These are phyloP conservation scores for Teunomyces tritomae DNA, from an alignment of 805 yeast genomes.

Conservation along the genomic window DNA sequence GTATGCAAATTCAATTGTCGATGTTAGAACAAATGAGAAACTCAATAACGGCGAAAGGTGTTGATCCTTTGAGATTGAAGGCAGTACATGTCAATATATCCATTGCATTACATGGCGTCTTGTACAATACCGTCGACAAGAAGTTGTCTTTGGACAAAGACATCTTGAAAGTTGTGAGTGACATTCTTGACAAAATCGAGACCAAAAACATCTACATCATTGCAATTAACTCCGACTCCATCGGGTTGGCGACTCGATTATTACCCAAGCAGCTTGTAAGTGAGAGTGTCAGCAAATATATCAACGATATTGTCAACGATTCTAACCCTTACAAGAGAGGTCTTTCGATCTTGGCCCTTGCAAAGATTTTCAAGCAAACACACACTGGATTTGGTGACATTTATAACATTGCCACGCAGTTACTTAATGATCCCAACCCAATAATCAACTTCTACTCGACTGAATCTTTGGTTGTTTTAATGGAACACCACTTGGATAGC, in stretches of 20 bases:
- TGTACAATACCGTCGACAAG: slow-evolving; percentile 21
- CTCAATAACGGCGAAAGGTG: slow-evolving; percentile 35
- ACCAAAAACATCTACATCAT: slow-evolving; percentile 40
- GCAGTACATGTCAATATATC: slow-evolving; percentile 63
- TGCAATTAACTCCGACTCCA: slow-evolving; percentile 50
- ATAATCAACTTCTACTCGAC: slow-evolving; percentile 73
- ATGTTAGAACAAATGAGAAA: slow-evolving; percentile 77
- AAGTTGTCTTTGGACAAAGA: slow-evolving; percentile 24
- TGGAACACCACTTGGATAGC: slow-evolving; percentile 55
- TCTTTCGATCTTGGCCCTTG: slow-evolving; percentile 25
- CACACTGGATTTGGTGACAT: slow-evolving; percentile 39
- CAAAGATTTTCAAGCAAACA: slow-evolving; percentile 26
- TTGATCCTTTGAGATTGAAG: slow-evolving; percentile 30
- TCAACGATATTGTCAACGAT: slow-evolving; percentile 64
- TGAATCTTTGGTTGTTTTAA: slow-evolving; percentile 52
- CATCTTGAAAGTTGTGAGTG: slow-evolving; percentile 46
- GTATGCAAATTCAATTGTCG: slow-evolving; percentile 80
- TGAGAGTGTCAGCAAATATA: slow-evolving; percentile 28
- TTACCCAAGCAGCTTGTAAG: slow-evolving; percentile 14
- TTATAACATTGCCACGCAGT: slow-evolving; percentile 54
- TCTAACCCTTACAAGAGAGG: slow-evolving; percentile 64
- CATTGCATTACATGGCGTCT: slow-evolving; percentile 58
- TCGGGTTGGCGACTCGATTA: slow-evolving; percentile 47
- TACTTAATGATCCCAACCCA: slow-evolving; percentile 81
- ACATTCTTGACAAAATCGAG: slow-evolving; percentile 47